Conservation (phyloP, 1,284 basidiomycete species). For the Neotropicomus parvogracilis region DNA sequence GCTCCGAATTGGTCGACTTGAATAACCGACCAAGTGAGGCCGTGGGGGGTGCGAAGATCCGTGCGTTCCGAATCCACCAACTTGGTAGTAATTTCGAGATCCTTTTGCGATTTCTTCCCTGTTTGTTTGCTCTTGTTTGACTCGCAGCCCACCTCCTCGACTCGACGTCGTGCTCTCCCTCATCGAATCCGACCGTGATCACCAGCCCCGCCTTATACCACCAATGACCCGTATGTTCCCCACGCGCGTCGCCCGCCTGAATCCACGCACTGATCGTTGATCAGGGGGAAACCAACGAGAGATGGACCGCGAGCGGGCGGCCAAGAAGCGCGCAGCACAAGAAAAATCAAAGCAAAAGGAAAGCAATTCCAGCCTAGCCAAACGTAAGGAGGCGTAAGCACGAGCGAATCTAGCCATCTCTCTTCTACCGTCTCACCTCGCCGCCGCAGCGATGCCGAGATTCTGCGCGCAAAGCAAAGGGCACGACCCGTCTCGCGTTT, state of each 20-base stretch:
- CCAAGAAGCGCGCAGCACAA: conserved; percentile 59
- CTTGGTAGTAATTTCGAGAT: conserved; percentile 16
- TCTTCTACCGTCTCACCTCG: conserved; percentile 25
- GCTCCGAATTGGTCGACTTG: conserved; percentile 10
- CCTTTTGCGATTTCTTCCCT: conserved; percentile 11
- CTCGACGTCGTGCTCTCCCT: background rate
- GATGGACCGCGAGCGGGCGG: conserved; percentile 64
- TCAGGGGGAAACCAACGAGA: conserved; percentile 80
- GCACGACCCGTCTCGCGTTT: conserved; percentile 34
- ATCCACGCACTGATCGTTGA: conserved; percentile 13
- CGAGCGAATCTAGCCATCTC: conserved; percentile 12
- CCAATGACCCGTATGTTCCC: conserved; percentile 49
- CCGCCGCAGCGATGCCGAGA: conserved; percentile 62
- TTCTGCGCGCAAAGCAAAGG: conserved; percentile 73
- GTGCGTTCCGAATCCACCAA: conserved; percentile 15
- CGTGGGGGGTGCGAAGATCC: conserved; percentile 18
- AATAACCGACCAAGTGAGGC: conserved; percentile 20
- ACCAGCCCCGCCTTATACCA: conserved; percentile 6
- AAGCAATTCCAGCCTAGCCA: conserved; percentile 54
- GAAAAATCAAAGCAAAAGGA: conserved; percentile 65
- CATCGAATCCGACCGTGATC: conserved; percentile 11
- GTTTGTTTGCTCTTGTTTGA: conserved; percentile 30
- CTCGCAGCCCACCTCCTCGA: background rate
- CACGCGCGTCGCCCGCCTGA: background rate
- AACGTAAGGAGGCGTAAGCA: conserved; percentile 73